Evolutionary conservation across 2,329 filamentous ascomycete species (phyloP).

Genomic region (Penicillium palitans): DNA sequence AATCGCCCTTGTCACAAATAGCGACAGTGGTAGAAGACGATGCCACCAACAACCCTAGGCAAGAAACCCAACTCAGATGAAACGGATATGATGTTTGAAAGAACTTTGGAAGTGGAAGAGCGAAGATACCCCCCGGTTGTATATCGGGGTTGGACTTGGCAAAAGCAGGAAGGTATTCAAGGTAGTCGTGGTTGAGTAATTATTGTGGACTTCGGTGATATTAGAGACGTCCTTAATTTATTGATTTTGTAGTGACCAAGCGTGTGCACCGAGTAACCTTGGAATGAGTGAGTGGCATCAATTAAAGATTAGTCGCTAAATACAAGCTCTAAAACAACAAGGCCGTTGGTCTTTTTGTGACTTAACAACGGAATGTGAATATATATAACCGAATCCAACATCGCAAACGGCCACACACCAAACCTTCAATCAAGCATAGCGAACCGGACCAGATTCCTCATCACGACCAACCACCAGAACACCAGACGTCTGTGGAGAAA

Average conservation of each 20-base stretch:
- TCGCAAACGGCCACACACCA: background rate
- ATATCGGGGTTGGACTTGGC: background rate
- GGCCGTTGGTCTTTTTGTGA: background rate
- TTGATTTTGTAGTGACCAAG: background rate
- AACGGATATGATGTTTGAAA: background rate
- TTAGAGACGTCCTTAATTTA: too few species aligned
- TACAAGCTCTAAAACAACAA: background rate
- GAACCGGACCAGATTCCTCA: conserved; percentile 16
- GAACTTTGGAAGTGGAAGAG: background rate
- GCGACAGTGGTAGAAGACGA: background rate
- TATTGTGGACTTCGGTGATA: background rate
- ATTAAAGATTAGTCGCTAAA: conserved; percentile 3
- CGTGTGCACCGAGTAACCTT: background rate
- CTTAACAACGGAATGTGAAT: background rate
- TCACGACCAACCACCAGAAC: background rate
- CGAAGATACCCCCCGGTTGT: background rate
- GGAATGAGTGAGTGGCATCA: background rate
- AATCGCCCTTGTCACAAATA: background rate
- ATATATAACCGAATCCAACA: background rate
- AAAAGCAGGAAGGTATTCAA: background rate
- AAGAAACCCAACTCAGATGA: background rate
- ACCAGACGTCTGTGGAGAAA: conserved; percentile 6
- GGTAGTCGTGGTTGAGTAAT: background rate
- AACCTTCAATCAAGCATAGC: background rate
- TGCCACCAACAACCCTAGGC: background rate